phyloP scores from a whole-genome alignment of 176 grass and related monocot species.

The Rhynchospora pubera region DNA sequence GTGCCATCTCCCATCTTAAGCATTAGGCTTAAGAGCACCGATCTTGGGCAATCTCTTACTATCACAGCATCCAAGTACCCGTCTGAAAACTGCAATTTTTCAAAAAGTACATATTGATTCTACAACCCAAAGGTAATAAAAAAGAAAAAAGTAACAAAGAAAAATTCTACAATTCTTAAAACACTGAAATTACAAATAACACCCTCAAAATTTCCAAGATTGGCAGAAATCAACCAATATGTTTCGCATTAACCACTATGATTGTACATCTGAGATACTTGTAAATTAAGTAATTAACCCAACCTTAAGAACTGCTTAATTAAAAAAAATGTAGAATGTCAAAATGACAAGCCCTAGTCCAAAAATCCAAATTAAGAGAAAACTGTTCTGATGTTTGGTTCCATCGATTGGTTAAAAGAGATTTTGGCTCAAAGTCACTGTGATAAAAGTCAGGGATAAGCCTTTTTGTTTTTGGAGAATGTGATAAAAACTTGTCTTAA shows the following conservation, averaged over 20 bases:
- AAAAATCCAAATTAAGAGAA: too few relatives aligned
- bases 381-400: too few relatives aligned
- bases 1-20: constrained; percentile 65
- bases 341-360: too few relatives aligned
- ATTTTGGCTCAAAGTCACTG: too few relatives aligned
- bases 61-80: constrained; percentile 91
- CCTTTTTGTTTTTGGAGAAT: not conserved
- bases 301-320: too few relatives aligned
- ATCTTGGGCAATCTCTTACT: constrained; percentile 73
- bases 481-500: not conserved
- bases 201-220: not conserved
- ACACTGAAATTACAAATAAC: not conserved
- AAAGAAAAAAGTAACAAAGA: not conserved
- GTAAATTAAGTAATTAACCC: too few relatives aligned
- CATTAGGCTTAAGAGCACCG: constrained; percentile 40
- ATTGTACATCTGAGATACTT: too few relatives aligned
- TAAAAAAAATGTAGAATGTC: too few relatives aligned
- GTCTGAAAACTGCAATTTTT: constrained; percentile 73
- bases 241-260: too few relatives aligned
- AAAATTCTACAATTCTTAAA: not conserved
- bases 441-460: not conserved
- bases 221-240: not conserved
- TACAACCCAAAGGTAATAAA: not conserved
- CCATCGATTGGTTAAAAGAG: too few relatives aligned
- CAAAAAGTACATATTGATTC: not conserved